A percentile compares a stretch with the other conserved stretches of the same genome.
phyloP scores from a whole-genome alignment of 352 stramenopile genomes.

The Pythium sukuiense region DNA sequence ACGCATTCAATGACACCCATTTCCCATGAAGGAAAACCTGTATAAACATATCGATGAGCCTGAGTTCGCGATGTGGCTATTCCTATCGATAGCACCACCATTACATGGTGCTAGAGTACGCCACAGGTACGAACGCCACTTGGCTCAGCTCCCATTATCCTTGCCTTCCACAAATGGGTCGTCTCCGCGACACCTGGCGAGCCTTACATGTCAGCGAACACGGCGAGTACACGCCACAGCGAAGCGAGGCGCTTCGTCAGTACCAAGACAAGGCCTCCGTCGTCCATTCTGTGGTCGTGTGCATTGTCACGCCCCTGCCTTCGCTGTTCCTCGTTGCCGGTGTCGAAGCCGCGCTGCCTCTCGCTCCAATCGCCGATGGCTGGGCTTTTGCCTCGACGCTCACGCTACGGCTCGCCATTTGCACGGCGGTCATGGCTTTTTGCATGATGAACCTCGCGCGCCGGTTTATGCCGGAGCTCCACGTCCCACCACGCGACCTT shows the following conservation, averaged over 20 bases:
- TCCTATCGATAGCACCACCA: no score
- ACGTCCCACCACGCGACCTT: neutral
- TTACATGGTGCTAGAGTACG: no score
- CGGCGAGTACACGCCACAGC: constrained; percentile 2
- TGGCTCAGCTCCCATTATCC: no score
- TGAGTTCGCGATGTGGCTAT: no score
- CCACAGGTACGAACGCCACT: no score
- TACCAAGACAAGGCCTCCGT: neutral
- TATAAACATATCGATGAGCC: no score
- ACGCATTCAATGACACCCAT: no score
- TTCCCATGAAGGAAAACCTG: no score
- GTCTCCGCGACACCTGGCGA: neutral
- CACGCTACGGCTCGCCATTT: neutral
- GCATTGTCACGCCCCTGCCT: neutral
- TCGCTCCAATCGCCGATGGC: neutral
- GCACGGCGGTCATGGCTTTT: constrained; percentile 11
- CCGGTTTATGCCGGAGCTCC: constrained; percentile 4
- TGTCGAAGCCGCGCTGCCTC: neutral
- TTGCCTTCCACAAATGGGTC: neutral
- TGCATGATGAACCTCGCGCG: neutral
- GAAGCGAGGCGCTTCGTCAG: neutral
- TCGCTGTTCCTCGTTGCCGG: neutral
- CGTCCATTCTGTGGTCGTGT: neutral
- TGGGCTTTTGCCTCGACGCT: neutral
- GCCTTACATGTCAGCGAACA: neutral